Conservation (phyloP, 73 alveolate species). For the Paramecium primaurelia region DNA sequence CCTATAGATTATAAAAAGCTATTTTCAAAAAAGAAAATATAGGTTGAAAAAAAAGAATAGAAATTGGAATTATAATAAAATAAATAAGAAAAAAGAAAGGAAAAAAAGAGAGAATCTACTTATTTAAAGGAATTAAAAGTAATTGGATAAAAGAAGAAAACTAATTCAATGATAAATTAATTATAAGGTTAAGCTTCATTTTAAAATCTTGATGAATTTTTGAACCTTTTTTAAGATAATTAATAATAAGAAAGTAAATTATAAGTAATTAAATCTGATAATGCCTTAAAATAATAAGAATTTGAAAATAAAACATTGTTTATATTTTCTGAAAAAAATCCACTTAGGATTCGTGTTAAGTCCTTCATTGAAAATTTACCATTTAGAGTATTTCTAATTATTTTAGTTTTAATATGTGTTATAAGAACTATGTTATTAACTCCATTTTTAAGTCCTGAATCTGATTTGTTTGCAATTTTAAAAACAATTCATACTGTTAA, state of each 20-base stretch:
- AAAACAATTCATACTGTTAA: background rate
- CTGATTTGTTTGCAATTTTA: background rate
- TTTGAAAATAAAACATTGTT: background rate
- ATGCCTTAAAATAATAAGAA: background rate
- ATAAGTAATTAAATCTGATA: background rate
- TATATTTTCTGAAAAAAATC: background rate
- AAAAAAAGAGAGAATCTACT: background rate
- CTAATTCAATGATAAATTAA: background rate
- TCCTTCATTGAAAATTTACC: background rate
- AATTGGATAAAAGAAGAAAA: background rate
- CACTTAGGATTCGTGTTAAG: background rate
- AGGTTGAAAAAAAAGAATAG: background rate
- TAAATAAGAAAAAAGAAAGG: background rate
- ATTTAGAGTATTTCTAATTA: background rate
- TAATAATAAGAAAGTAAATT: background rate
- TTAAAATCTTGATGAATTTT: background rate
- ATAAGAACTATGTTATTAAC: background rate
- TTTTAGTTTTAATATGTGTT: background rate
- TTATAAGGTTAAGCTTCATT: background rate
- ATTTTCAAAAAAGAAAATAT: background rate
- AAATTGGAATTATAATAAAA: background rate
- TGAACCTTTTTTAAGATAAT: background rate
- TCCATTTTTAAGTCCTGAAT: conserved; percentile 19
- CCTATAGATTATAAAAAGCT: background rate
- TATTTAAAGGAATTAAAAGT: background rate